Evolutionary conservation across 139 green algal species (phyloP).

Genomic region (Coelastrella sp.): DNA sequence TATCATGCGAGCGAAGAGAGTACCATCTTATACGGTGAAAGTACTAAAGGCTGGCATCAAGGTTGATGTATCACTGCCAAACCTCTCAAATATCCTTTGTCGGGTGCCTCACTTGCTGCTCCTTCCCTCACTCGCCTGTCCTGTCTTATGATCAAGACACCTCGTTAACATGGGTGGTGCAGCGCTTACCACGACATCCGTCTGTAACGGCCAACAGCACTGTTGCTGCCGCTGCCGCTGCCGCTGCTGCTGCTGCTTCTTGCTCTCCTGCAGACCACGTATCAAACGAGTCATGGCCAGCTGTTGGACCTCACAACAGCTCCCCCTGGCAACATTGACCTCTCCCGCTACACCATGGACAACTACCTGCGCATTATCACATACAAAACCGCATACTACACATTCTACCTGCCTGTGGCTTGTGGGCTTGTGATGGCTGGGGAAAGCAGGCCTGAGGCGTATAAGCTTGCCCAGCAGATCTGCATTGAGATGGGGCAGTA

Average conservation of each 20-base stretch:
- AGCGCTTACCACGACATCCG: too few relatives aligned
- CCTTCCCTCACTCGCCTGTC: too few relatives aligned
- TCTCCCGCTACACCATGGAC: constrained; percentile 89
- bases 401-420: constrained; percentile 96
- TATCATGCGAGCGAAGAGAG: too few relatives aligned
- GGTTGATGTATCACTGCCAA: too few relatives aligned
- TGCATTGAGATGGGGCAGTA: constrained; percentile 93
- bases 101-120: too few relatives aligned
- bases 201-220: background rate
- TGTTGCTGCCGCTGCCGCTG: background rate
- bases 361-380: constrained; percentile 97
- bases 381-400: constrained; percentile 97
- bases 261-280: constrained; percentile 78
- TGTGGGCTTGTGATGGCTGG: constrained; percentile 92
- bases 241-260: too few relatives aligned
- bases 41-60: too few relatives aligned
- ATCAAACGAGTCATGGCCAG: constrained; percentile 95
- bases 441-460: constrained; percentile 53
- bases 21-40: too few relatives aligned
- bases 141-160: too few relatives aligned
- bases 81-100: too few relatives aligned
- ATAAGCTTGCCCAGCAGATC: constrained; percentile 81
- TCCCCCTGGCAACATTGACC: constrained; percentile 85
- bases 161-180: too few relatives aligned
- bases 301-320: constrained; percentile 97